Conservation (phyloP, 2,329 filamentous ascomycete genomes). For the Dothistroma pini region DNA sequence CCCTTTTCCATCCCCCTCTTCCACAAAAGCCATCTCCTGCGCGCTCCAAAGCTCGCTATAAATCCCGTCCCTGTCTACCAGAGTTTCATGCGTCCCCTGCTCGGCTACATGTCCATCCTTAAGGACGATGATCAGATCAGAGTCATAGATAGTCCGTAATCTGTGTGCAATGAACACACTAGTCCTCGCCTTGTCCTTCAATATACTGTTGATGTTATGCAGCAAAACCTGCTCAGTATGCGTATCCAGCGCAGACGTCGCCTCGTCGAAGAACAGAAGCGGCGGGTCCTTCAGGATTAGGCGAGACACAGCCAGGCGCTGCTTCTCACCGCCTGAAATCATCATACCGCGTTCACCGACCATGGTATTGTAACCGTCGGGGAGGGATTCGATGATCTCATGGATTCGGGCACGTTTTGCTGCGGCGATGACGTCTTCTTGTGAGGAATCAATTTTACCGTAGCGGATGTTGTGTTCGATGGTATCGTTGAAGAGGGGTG, state of each 20-base stretch:
- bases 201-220: constrained; percentile 86
- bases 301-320: constrained; percentile 78
- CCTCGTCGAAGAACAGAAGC: constrained; percentile 91
- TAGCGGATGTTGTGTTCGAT: constrained; percentile 96
- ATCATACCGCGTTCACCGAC: constrained; percentile 94
- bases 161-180: constrained; percentile 95
- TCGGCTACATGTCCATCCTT: constrained; percentile 82
- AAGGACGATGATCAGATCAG: constrained; percentile 85
- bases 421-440: constrained; percentile 69
- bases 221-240: constrained; percentile 90
- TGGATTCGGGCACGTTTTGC: constrained; percentile 82
- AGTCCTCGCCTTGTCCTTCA: constrained; percentile 82
- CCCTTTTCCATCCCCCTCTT: constrained; percentile 26
- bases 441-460: constrained; percentile 71
- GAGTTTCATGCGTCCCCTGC: constrained; percentile 77
- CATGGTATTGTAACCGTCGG: constrained; percentile 79
- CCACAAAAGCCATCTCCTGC: constrained; percentile 39
- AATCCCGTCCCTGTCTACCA: constrained; percentile 73
- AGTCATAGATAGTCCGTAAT: constrained; percentile 88
- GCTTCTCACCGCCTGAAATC: constrained; percentile 93
- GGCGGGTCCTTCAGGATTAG: constrained; percentile 86
- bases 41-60: constrained; percentile 86
- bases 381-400: constrained; percentile 73
- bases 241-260: constrained; percentile 86
- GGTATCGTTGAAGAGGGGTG: constrained; percentile 93